Base-by-base conservation (phyloP, 108 stramenopile species). In the Stephanodiscus minutulus region DNA sequence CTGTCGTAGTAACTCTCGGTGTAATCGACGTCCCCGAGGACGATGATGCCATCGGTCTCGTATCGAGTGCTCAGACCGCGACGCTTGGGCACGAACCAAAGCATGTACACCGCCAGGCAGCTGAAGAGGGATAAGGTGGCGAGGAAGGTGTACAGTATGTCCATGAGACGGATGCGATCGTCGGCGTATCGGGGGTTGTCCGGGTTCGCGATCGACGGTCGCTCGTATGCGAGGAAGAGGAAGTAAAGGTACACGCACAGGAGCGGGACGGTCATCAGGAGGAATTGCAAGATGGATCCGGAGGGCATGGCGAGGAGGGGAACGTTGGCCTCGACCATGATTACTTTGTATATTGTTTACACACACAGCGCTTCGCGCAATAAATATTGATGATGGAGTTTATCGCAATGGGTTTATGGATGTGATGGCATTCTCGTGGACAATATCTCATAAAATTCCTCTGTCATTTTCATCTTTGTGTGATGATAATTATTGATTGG, bases 171-270 rank as follows among this genome's bases (percentile, higher is more conserved):
- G 18, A 83, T 81, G 28, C 76, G 72, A 39, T 67, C 67, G 21
- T 58, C 47, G 11, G 21, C 22, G 28, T 84, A 71, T 8, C 61
- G 31, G n/a, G 71, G 70, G 44, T 75, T 77, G 52, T 72, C 58
- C 24, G 69, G 44, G 25, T 86, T 66, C 20, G 57, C 53, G 5
- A 83, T 52, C 25, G 71, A 47, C 50, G 85, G 84, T n/a, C 89
- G 81, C 28, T 72, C 60, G 54, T 43, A 53, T 7, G 83, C 87
- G 25, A 69, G 66, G 20, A 66, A 81, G 7, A 90, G 83, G 63
- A 90, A 88, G 84, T 88, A 90, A 47, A 83, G 37, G 53, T 88
- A 77, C 20, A 90, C 76, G 18, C 49, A 76, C 11, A 90, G 59
- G 33, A 90, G 73, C 10, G 89, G 89, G 31, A 88, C 10, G 33